phyloP scores from a whole-genome alignment of 306 rosid species.

The Casuarina glauca region DNA sequence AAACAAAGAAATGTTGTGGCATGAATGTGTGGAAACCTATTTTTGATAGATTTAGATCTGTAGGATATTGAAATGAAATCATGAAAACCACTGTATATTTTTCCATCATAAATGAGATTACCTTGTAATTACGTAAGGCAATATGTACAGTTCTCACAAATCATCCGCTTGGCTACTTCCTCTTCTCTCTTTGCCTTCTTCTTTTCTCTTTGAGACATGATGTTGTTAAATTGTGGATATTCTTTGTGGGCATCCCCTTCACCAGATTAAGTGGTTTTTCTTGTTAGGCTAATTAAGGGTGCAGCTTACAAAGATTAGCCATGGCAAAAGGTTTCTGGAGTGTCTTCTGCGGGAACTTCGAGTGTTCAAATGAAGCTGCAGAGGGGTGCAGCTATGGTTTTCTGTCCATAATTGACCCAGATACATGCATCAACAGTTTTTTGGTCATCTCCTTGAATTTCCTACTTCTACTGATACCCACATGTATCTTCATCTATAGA shows the following conservation, averaged over 20 bases:
- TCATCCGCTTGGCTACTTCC: no score
- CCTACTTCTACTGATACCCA: slow-evolving; percentile 24
- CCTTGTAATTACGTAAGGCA: no score
- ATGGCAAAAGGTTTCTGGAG: slow-evolving; percentile 8
- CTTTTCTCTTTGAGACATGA: no score
- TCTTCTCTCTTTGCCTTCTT: no score
- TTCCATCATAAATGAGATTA: no score
- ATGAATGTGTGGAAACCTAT: neutral
- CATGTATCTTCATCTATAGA: neutral
- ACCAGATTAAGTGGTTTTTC: neutral
- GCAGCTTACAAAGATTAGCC: neutral
- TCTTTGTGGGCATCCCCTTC: neutral
- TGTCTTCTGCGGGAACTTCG: slow-evolving; percentile 5
- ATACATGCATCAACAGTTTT: slow-evolving; percentile 28
- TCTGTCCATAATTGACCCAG: slow-evolving; percentile 12
- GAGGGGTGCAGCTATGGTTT: slow-evolving; percentile 6
- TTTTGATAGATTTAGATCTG: neutral
- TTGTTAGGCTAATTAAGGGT: neutral
- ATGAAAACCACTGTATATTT: no score
- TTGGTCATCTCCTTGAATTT: slow-evolving; percentile 14
- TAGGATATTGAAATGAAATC: no score
- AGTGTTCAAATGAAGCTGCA: slow-evolving; percentile 7
- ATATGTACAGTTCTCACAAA: no score
- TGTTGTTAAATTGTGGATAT: neutral
- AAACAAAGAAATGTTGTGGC: neutral